A percentile compares a stretch with the other conserved stretches of the same genome.
These are phyloP conservation scores for Tetracladium marchalianum DNA, from an alignment of 495 filamentous ascomycete species.

Conservation along the genomic window DNA sequence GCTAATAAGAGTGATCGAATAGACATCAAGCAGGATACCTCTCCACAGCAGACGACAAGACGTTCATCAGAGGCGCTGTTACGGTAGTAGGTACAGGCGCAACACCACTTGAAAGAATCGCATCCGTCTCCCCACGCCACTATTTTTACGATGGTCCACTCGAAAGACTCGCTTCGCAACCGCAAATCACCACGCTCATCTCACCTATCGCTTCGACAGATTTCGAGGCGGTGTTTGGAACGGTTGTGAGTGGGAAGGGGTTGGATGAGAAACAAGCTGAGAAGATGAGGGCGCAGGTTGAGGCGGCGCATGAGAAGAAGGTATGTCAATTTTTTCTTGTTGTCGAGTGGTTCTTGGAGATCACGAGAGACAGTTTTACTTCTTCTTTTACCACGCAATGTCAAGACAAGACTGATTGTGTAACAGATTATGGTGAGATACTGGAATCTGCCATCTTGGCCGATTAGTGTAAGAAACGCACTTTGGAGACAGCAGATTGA, in stretches of 20 bases:
- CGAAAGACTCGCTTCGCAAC: background rate
- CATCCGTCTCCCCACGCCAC: constrained; percentile 37
- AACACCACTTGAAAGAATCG: constrained; percentile 54
- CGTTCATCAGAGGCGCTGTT: constrained; percentile 40
- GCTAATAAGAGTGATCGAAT: background rate
- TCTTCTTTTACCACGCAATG: too few species aligned
- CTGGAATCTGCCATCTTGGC: constrained; percentile 11
- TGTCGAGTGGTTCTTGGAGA: too few species aligned
- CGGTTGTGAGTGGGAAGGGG: constrained; percentile 8
- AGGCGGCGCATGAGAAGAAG: constrained; percentile 22
- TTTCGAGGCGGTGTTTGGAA: constrained; percentile 32
- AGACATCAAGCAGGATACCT: constrained; percentile 28
- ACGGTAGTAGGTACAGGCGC: constrained; percentile 75
- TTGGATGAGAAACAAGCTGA: constrained; percentile 23
- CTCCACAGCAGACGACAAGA: constrained; percentile 28
- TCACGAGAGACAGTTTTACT: too few species aligned
- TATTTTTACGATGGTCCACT: constrained; percentile 49
- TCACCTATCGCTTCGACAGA: constrained; percentile 42
- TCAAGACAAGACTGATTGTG: too few species aligned
- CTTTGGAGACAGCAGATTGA: constrained; percentile 5
- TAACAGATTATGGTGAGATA: constrained; percentile 18
- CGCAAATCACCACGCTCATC: constrained; percentile 33
- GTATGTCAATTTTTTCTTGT: too few species aligned
- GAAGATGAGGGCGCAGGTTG: constrained; percentile 25
- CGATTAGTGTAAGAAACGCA: constrained; percentile 4